Evolutionary conservation across 31 red algal genomes (phyloP).

Genomic region (Endocladia muricata): DNA sequence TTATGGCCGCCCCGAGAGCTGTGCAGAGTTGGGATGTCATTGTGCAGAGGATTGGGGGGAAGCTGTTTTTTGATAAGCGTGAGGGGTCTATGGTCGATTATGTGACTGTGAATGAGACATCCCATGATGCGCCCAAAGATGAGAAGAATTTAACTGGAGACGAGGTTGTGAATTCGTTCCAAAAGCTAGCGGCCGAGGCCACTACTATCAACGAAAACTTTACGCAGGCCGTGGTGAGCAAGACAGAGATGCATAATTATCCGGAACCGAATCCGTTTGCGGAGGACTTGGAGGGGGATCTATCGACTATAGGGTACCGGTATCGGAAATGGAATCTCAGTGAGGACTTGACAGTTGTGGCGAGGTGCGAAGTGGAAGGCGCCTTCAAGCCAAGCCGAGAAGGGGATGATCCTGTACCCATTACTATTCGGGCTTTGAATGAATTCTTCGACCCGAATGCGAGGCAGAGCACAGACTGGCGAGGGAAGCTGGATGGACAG

Average conservation of each 20-base stretch:
- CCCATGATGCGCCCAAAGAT: conserved; percentile 89
- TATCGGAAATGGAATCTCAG: conserved; percentile 90
- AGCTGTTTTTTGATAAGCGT: conserved; percentile 95
- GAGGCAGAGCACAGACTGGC: conserved; percentile 83
- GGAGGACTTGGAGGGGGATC: conserved; percentile 56
- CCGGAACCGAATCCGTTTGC: conserved; percentile 67
- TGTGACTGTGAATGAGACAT: conserved; percentile 95
- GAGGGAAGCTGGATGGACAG: conserved; percentile 93
- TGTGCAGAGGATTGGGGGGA: conserved; percentile 92
- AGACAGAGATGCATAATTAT: conserved; percentile 55
- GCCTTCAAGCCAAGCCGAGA: conserved; percentile 46
- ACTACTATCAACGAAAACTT: conserved; percentile 98
- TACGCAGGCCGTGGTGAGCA: conserved; percentile 71
- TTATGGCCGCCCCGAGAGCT: conserved; percentile 86
- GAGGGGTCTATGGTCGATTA: conserved; percentile 90
- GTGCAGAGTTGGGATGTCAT: conserved; percentile 96
- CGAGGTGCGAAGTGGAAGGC: conserved; percentile 89
- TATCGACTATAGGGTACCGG: conserved; percentile 73
- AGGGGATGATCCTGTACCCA: conserved; percentile 51
- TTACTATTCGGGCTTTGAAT: conserved; percentile 86
- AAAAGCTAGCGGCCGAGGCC: conserved; percentile 82
- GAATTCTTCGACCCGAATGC: conserved; percentile 83
- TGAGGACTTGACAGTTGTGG: conserved; percentile 77
- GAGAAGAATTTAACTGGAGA: conserved; percentile 83
- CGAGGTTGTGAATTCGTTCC: conserved; percentile 79